Conservation (phyloP, 805 yeast genomes). For the Nakazawaea anatomiae region DNA sequence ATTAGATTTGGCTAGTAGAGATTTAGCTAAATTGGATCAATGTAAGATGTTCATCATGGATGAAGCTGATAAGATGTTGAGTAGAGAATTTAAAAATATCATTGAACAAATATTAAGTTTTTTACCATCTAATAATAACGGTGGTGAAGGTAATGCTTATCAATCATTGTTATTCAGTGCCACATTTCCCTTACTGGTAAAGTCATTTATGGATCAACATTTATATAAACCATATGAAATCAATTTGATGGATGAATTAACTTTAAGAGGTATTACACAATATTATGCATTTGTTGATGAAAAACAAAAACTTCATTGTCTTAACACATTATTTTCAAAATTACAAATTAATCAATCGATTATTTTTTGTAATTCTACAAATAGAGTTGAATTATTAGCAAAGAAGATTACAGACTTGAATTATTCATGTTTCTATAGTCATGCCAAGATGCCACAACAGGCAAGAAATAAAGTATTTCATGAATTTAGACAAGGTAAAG, state of each 20-base stretch:
- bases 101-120: slow-evolving; percentile 81
- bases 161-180: slow-evolving; percentile 91
- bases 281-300: slow-evolving; percentile 98
- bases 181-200: slow-evolving; percentile 92
- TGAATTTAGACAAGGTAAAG: slow-evolving; percentile 97
- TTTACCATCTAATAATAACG: slow-evolving; percentile 54
- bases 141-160: slow-evolving; percentile 35
- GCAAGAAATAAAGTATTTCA: slow-evolving; percentile 98
- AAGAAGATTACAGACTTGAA: slow-evolving; percentile 95
- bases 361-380: slow-evolving; percentile 95
- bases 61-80: slow-evolving; percentile 96
- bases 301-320: slow-evolving; percentile 90
- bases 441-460: slow-evolving; percentile 95
- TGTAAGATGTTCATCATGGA: slow-evolving; percentile 93
- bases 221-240: slow-evolving; percentile 90
- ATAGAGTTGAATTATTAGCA: slow-evolving; percentile 91
- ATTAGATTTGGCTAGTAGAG: slow-evolving; percentile 85
- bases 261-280: slow-evolving; percentile 93
- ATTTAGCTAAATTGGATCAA: slow-evolving; percentile 78
- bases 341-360: slow-evolving; percentile 94
- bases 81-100: slow-evolving; percentile 81
- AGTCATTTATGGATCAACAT: slow-evolving; percentile 87
- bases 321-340: slow-evolving; percentile 90
- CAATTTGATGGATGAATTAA: slow-evolving; percentile 95
- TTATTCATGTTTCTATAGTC: slow-evolving; percentile 93